Conservation (phyloP, 2,329 filamentous ascomycete genomes). For the Plectosphaerella cucumerina region DNA sequence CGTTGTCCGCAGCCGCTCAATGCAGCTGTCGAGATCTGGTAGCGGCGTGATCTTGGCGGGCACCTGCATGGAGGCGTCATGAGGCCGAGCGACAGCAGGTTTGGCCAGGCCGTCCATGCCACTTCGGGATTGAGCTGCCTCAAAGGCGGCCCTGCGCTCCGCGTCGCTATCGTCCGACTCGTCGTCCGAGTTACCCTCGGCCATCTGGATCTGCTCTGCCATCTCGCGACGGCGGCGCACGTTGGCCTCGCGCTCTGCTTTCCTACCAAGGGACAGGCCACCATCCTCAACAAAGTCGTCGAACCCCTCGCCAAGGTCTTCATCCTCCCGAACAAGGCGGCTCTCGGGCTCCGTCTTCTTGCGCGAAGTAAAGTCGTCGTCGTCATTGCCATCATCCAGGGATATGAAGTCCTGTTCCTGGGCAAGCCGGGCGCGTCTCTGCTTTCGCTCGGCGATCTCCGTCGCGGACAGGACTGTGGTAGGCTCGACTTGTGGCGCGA, state of each 20-base stretch:
- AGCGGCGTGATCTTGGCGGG: conserved; percentile 74
- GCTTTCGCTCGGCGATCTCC: conserved; percentile 26
- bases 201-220: conserved; percentile 75
- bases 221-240: conserved; percentile 70
- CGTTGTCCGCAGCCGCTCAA: conserved; percentile 59
- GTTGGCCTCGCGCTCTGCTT: conserved; percentile 70
- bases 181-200: conserved; percentile 62
- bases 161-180: conserved; percentile 67
- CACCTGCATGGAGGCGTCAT: conserved; percentile 43
- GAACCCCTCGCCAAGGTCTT: conserved; percentile 90
- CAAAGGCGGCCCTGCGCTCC: conserved; percentile 75
- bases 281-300: conserved; percentile 89
- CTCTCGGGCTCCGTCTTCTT: conserved; percentile 59
- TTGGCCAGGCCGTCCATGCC: conserved; percentile 73
- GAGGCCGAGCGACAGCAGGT: conserved; percentile 13
- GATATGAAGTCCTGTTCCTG: conserved; percentile 66
- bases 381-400: conserved; percentile 44
- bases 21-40: conserved; percentile 65
- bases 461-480: conserved; percentile 34
- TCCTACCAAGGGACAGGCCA: conserved; percentile 70
- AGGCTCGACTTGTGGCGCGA: conserved; percentile 10
- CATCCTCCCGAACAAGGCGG: conserved; percentile 77
- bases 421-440: conserved; percentile 76
- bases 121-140: conserved; percentile 77
- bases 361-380: conserved; percentile 31